phyloP scores from a whole-genome alignment of 1,284 basidiomycete species.

The Golubevia sp. region DNA sequence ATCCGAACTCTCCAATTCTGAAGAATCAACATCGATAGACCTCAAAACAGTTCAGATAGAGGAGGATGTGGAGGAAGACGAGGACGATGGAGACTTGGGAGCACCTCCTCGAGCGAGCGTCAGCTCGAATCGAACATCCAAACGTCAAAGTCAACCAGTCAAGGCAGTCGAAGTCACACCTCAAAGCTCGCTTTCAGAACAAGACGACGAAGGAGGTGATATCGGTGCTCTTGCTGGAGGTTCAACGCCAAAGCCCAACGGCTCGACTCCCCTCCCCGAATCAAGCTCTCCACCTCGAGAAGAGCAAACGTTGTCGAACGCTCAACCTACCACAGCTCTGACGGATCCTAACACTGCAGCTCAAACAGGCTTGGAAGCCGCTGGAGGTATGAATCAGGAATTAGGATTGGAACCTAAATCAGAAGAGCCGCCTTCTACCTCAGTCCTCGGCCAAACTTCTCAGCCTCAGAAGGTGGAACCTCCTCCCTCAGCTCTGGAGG shows the following conservation, averaged over 20 bases:
- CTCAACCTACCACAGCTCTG: slow-evolving; percentile 6
- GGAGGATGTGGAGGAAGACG: not conserved
- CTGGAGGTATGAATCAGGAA: not conserved
- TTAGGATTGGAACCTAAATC: not conserved
- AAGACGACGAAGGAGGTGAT: slow-evolving; percentile 15
- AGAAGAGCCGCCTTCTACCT: slow-evolving; percentile 15
- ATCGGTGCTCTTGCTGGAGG: slow-evolving; percentile 5
- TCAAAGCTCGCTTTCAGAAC: not conserved
- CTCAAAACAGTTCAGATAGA: slow-evolving; percentile 4
- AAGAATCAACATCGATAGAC: not conserved
- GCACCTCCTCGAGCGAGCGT: not conserved
- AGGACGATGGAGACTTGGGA: slow-evolving; percentile 9
- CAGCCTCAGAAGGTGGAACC: slow-evolving; percentile 39
- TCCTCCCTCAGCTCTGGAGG: slow-evolving; percentile 43
- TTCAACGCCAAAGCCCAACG: not conserved
- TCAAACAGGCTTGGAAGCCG: slow-evolving; percentile 15
- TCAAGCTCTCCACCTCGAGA: not conserved
- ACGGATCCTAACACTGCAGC: slow-evolving; percentile 53
- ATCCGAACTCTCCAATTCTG: no score
- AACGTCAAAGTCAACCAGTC: not conserved
- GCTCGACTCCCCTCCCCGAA: not conserved
- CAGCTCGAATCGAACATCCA: not conserved
- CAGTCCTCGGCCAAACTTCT: slow-evolving; percentile 35
- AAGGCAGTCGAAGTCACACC: not conserved
- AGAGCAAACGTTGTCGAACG: not conserved